Evolutionary conservation across 2,329 filamentous ascomycete species (phyloP).

Genomic region (Erysiphe pisi): DNA sequence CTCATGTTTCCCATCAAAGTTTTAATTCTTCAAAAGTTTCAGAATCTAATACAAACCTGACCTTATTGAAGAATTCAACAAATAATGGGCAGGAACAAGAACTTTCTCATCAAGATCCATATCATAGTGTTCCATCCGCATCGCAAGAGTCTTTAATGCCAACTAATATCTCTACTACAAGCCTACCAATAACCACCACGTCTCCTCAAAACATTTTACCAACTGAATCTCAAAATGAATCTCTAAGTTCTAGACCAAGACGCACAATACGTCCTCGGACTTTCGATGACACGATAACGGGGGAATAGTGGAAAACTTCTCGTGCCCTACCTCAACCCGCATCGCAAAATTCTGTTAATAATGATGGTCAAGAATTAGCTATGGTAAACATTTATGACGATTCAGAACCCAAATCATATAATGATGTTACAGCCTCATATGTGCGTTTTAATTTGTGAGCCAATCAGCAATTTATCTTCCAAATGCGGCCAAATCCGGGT

Average conservation of each 20-base stretch:
- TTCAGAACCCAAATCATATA: slow-evolving; percentile 19
- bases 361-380: neutral
- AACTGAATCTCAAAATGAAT: neutral
- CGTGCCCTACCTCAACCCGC: neutral
- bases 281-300: neutral
- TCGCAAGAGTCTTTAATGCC: neutral
- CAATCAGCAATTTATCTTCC: too few relatives aligned
- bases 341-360: neutral
- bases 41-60: neutral
- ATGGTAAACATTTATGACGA: neutral
- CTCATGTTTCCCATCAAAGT: too few relatives aligned
- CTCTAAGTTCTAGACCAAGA: neutral
- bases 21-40: too few relatives aligned
- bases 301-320: neutral
- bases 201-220: neutral
- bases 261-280: neutral
- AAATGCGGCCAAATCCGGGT: too few relatives aligned
- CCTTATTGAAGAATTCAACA: neutral
- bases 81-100: neutral
- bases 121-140: neutral
- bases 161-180: neutral
- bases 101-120: slow-evolving; percentile 3
- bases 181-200: neutral
- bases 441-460: too few relatives aligned
- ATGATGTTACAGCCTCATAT: neutral